Percentiles rank a stretch among this genome's conserved stretches.
Conservation (phyloP, 495 filamentous ascomycete species). For the Penicillium canescens region DNA sequence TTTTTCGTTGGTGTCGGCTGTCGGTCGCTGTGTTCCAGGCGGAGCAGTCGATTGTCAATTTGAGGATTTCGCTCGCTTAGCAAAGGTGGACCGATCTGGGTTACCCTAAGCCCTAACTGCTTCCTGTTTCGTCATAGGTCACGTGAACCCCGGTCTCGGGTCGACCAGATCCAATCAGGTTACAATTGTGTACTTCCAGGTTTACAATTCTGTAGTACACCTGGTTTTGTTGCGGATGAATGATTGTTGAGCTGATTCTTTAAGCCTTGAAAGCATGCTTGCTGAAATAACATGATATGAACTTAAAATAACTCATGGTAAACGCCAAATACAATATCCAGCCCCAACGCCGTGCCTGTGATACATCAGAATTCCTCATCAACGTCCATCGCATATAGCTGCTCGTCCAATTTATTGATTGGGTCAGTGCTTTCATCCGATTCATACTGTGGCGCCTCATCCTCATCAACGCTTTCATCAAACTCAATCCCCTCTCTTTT, state of each 20-base stretch:
- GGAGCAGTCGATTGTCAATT: conserved; percentile 45
- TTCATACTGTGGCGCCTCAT: conserved; percentile 12
- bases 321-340: conserved; percentile 1
- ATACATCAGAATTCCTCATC: not conserved
- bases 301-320: not conserved
- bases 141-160: conserved; percentile 10
- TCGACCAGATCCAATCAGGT: not conserved
- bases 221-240: too few relatives aligned
- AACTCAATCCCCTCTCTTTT: conserved; percentile 19
- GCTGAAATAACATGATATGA: too few relatives aligned
- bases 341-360: conserved; percentile 4
- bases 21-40: conserved; percentile 47
- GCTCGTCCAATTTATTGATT: not conserved
- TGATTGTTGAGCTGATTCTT: too few relatives aligned
- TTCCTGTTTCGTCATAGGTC: conserved; percentile 15
- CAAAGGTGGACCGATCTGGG: conserved; percentile 33
- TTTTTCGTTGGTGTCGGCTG: conserved; percentile 52
- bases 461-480: conserved; percentile 21
- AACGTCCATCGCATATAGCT: not conserved
- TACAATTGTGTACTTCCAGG: too few relatives aligned
- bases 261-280: too few relatives aligned
- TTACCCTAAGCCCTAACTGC: conserved; percentile 43
- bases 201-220: too few relatives aligned
- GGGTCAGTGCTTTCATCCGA: not conserved
- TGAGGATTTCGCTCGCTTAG: conserved; percentile 51